Conservation (phyloP, 2,329 filamentous ascomycete genomes). For the Neocucurbitaria cava region DNA sequence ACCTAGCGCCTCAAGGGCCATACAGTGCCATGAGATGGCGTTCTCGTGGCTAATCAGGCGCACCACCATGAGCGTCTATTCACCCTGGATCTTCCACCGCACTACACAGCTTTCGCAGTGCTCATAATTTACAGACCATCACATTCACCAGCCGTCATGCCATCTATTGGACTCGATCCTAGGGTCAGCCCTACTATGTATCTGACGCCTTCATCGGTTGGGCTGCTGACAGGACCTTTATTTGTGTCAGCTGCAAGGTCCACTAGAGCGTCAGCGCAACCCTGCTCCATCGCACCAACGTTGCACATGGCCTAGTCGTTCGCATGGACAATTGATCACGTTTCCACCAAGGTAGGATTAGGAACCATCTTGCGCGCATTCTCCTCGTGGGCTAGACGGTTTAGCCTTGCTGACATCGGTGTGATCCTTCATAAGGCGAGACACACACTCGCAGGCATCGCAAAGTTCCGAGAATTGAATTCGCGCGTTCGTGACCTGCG, state of each 20-base stretch:
- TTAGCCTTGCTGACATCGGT: constrained; percentile 8
- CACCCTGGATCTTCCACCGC: constrained; percentile 3
- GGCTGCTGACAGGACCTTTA: constrained; percentile 15
- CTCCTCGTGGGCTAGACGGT: constrained; percentile 6
- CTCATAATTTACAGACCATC: constrained; percentile 4
- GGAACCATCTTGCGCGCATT: constrained; percentile 6
- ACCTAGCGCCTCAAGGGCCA: neutral
- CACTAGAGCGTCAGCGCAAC: constrained; percentile 18
- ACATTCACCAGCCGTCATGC: neutral
- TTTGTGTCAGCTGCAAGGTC: constrained; percentile 38
- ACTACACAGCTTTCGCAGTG: constrained; percentile 15
- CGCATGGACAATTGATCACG: constrained; percentile 29
- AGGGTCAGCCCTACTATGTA: constrained; percentile 3
- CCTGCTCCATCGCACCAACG: constrained; percentile 4
- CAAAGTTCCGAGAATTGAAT: neutral
- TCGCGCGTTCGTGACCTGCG: constrained; percentile 3
- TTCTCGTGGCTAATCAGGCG: constrained; percentile 12
- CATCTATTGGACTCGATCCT: neutral
- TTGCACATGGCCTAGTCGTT: constrained; percentile 9
- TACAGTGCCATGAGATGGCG: neutral
- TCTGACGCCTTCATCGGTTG: neutral
- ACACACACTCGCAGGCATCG: neutral
- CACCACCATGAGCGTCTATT: constrained; percentile 8
- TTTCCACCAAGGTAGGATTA: constrained; percentile 8
- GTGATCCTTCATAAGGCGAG: neutral